phyloP scores from a whole-genome alignment of 495 filamentous ascomycete species.

The Aspergillus asperescens region DNA sequence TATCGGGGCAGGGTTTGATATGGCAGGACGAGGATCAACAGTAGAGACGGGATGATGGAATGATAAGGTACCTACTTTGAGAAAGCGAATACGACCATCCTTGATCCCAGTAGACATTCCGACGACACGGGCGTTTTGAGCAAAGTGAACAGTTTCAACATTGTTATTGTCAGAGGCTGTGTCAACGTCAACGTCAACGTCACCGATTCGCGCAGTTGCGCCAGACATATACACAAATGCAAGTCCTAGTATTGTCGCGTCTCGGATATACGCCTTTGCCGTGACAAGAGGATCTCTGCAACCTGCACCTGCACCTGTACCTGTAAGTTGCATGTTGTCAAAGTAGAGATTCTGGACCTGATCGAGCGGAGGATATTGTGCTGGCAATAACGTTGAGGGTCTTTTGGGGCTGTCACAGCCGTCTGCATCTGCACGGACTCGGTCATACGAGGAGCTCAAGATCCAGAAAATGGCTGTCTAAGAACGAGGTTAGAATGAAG shows the following conservation, averaged over 20 bases:
- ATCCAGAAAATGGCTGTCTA: constrained; percentile 15
- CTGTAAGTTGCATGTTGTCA: background rate
- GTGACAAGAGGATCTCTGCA: constrained; percentile 4
- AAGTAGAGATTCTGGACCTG: constrained; percentile 16
- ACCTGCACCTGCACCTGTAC: background rate
- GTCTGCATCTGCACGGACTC: constrained; percentile 11
- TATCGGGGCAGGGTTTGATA: too few species aligned
- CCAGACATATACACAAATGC: constrained; percentile 10
- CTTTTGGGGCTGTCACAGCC: background rate
- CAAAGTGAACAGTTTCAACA: constrained; percentile 7
- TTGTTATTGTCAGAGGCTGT: background rate
- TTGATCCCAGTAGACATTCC: constrained; percentile 2
- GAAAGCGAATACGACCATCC: background rate
- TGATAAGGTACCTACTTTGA: too few species aligned
- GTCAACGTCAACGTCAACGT: too few species aligned
- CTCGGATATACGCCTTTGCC: background rate
- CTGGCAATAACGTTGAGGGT: constrained; percentile 1
- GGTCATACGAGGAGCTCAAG: constrained; percentile 1
- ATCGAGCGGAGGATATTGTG: constrained; percentile 9
- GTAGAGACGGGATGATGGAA: too few species aligned
- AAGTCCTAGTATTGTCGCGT: constrained; percentile 7
- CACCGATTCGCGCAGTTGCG: constrained; percentile 6
- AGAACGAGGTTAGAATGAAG: background rate
- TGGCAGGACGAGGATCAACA: too few species aligned
- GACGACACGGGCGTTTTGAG: background rate